Percentiles rank a stretch among this genome's conserved stretches.
Evolutionary conservation across 306 rosid genomes (phyloP).

Genomic region (Sechiopsis laciniata): DNA sequence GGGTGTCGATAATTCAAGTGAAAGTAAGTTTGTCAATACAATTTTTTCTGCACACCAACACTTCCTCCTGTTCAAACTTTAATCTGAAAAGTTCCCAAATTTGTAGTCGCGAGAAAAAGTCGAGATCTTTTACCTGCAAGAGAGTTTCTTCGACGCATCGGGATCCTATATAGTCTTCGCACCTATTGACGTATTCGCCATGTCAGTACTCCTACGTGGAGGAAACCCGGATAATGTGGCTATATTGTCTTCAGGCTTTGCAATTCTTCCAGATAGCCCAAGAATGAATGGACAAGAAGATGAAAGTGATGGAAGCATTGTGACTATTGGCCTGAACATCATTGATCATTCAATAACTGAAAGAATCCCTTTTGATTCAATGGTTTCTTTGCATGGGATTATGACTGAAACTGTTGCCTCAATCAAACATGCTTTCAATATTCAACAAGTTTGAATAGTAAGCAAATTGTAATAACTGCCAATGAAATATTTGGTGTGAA

Average conservation of each 20-base stretch:
- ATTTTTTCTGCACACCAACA: not conserved
- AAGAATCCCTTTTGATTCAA: constrained; percentile 26
- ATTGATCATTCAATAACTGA: constrained; percentile 19
- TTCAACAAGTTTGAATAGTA: not conserved
- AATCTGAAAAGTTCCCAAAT: not conserved
- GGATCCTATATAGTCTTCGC: constrained; percentile 76
- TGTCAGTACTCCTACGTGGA: constrained; percentile 77
- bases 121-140: constrained; percentile 43
- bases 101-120: constrained; percentile 30
- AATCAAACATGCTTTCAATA: constrained; percentile 24
- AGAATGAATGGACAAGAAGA: constrained; percentile 24
- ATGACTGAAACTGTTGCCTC: constrained; percentile 26
- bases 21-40: constrained; percentile 38
- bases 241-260: constrained; percentile 89
- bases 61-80: not conserved
- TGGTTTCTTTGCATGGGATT: constrained; percentile 20
- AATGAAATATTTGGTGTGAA: not conserved
- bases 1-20: constrained; percentile 84
- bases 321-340: constrained; percentile 37
- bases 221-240: constrained; percentile 93
- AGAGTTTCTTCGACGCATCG: constrained; percentile 63
- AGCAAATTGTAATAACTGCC: constrained; percentile 1
- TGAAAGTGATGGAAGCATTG: constrained; percentile 32
- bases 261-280: constrained; percentile 69
- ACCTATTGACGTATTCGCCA: constrained; percentile 81